Evolutionary conservation across 2,329 filamentous ascomycete species (phyloP), one percentile per base, ranked within the genome.

Genomic region (Aspergillus sp.): DNA sequence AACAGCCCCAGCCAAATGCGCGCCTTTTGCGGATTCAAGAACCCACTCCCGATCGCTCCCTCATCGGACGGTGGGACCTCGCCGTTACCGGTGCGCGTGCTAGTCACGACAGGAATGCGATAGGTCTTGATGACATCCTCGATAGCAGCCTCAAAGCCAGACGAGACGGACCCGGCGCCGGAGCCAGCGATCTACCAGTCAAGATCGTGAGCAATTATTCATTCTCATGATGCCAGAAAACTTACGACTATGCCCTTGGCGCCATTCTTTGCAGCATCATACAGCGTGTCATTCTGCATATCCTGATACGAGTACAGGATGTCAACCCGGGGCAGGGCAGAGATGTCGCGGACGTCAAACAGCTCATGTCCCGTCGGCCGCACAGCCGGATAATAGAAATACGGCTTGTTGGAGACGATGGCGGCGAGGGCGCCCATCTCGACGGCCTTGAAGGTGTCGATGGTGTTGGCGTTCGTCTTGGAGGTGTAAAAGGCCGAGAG

Each of bases 401-500:
- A 77, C 0, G 83, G 82, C 35, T 78, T 73, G 52, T 82, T 74
- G 59, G 82, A 78, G 60, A 84, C 75, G 63, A 86, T 80, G 51
- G 76, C 73, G 33, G 84, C 84, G 0, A 86, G 72, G 54, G 78
- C 78, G 2, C 83, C 81, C 58, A 76, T 74, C 67, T 87, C 83
- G 13, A 71, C 71, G 1, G 79, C 76, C 62, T 77, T 79, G 75
- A 87, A 87, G 7, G 83, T 83, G 61, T 86, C 83, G 45, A 85
- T 72, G 2, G 79, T 75, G 68, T 86, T 86, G 46, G 83, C 82
- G 60, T 85, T 81, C 30, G 78, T 82, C 70, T 87, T 87, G 48
- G 80, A 81, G 3, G 74, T 80, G 67, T 81, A 86, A 60, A 78
- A 84, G 16, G 82, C 79, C 17, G 72, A 76, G 4, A 76, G 77